phyloP scores from a whole-genome alignment of 2,329 filamentous ascomycete genomes.

The Cladophialophora chaetospira region DNA sequence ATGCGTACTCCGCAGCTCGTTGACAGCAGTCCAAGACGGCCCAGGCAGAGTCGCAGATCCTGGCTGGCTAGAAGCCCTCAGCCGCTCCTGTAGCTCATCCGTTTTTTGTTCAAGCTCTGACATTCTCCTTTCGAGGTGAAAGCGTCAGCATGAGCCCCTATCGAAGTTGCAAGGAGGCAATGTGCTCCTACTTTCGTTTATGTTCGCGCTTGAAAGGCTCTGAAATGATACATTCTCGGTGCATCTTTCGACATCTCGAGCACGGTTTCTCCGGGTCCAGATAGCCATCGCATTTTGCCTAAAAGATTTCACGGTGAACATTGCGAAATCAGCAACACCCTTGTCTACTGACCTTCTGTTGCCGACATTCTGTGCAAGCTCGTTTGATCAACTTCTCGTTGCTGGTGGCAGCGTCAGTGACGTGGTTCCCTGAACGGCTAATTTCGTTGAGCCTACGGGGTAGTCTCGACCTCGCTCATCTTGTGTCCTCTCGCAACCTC shows the following conservation, averaged over 20 bases:
- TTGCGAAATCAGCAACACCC: neutral
- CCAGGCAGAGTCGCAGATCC: conserved; percentile 34
- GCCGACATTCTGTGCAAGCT: conserved; percentile 48
- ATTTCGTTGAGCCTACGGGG: conserved; percentile 13
- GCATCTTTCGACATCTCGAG: conserved; percentile 43
- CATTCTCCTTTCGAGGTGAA: conserved; percentile 35
- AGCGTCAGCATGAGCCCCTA: neutral
- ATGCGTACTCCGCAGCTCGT: conserved; percentile 33
- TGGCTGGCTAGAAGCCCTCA: conserved; percentile 35
- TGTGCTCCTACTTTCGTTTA: conserved; percentile 38
- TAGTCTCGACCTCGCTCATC: conserved; percentile 19
- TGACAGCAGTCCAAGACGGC: conserved; percentile 32
- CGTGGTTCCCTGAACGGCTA: neutral
- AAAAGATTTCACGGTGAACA: neutral
- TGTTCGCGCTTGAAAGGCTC: conserved; percentile 47
- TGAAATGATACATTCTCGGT: conserved; percentile 42
- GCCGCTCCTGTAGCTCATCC: conserved; percentile 40
- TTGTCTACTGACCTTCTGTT: conserved; percentile 40
- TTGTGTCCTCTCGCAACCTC: neutral
- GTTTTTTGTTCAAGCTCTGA: conserved; percentile 44
- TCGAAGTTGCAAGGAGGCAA: conserved; percentile 32
- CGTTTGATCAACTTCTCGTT: conserved; percentile 38
- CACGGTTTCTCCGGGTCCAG: conserved; percentile 41
- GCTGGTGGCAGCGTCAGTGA: conserved; percentile 5
- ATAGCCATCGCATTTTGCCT: conserved; percentile 44